Percentiles rank a stretch among this genome's conserved stretches.
Conservation (phyloP, 2,329 filamentous ascomycete species). For the Pseudogymnoascus sp. region DNA sequence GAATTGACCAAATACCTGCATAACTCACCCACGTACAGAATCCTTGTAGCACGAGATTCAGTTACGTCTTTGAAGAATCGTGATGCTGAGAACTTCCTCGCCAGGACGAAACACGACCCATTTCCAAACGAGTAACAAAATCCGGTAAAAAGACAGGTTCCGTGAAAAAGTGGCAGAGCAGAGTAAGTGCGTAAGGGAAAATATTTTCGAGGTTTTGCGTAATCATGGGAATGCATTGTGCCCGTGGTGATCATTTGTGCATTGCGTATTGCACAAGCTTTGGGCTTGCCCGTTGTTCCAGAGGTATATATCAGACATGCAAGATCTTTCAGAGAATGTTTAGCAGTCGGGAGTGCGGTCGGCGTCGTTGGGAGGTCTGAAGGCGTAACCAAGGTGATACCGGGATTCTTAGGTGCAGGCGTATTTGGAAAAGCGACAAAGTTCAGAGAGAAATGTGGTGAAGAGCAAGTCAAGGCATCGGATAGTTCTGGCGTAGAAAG, state of each 20-base stretch:
- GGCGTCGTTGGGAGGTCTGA: constrained; percentile 15
- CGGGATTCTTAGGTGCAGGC: constrained; percentile 2
- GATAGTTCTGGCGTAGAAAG: constrained; percentile 39
- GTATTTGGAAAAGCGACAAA: constrained; percentile 30
- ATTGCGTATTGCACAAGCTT: constrained; percentile 37
- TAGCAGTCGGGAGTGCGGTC: constrained; percentile 26
- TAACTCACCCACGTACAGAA: constrained; percentile 42
- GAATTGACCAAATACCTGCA: constrained; percentile 41
- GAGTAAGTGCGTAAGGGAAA: constrained; percentile 40
- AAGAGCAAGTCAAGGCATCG: constrained; percentile 23
- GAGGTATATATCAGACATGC: constrained; percentile 40
- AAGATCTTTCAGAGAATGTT: constrained; percentile 31
- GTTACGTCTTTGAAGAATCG: constrained; percentile 39
- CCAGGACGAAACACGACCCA: constrained; percentile 35
- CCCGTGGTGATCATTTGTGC: constrained; percentile 32
- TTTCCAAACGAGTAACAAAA: constrained; percentile 35
- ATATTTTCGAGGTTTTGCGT: constrained; percentile 34
- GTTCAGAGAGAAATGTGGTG: constrained; percentile 33
- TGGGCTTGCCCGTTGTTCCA: constrained; percentile 41
- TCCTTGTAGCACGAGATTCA: constrained; percentile 35
- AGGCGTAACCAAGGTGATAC: constrained; percentile 14
- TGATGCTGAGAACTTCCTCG: constrained; percentile 39
- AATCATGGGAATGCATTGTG: constrained; percentile 31
- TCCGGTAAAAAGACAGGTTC: constrained; percentile 40
- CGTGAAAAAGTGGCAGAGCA: constrained; percentile 42